These are phyloP conservation scores for Pythium sukuiense DNA, from an alignment of 352 stramenopile genomes.

Conservation along the genomic window DNA sequence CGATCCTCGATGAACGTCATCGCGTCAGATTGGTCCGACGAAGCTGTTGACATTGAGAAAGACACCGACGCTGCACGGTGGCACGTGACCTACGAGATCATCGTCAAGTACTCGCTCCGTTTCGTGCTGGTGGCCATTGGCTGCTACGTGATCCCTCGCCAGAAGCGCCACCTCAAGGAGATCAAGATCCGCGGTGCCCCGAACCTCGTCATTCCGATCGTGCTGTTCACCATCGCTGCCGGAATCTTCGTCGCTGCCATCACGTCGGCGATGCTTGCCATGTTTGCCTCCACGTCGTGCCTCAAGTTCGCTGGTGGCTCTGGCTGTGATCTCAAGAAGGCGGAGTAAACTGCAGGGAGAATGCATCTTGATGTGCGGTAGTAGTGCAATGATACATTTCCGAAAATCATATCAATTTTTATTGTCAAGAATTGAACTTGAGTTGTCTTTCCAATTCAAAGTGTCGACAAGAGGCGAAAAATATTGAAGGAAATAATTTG, in stretches of 20 bases:
- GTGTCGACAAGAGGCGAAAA: no score
- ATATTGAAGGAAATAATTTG: no score
- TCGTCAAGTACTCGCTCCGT: slow-evolving; percentile 26
- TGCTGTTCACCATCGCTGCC: slow-evolving; percentile 15
- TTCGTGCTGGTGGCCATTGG: slow-evolving; percentile 14
- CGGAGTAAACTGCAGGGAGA: no score
- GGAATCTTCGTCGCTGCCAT: slow-evolving; percentile 24
- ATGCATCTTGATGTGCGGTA: no score
- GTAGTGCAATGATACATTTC: no score
- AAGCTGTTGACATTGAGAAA: neutral
- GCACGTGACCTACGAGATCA: slow-evolving; percentile 27
- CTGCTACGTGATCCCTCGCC: slow-evolving; percentile 20
- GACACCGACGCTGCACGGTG: slow-evolving; percentile 23
- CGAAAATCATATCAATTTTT: no score
- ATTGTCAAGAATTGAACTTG: no score
- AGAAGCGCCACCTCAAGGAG: slow-evolving; percentile 32
- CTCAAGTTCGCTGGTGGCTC: slow-evolving; percentile 29
- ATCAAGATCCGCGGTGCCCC: slow-evolving; percentile 27
- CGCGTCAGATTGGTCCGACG: slow-evolving; percentile 8
- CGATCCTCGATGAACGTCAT: slow-evolving; percentile 17
- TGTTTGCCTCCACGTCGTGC: slow-evolving; percentile 29
- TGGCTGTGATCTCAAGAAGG: slow-evolving; percentile 11
- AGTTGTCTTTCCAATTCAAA: no score
- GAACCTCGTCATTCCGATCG: slow-evolving; percentile 26
- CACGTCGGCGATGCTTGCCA: slow-evolving; percentile 20